Conservation (phyloP, 2,329 filamentous ascomycete genomes). For the Neopestalotiopsis clavispora region DNA sequence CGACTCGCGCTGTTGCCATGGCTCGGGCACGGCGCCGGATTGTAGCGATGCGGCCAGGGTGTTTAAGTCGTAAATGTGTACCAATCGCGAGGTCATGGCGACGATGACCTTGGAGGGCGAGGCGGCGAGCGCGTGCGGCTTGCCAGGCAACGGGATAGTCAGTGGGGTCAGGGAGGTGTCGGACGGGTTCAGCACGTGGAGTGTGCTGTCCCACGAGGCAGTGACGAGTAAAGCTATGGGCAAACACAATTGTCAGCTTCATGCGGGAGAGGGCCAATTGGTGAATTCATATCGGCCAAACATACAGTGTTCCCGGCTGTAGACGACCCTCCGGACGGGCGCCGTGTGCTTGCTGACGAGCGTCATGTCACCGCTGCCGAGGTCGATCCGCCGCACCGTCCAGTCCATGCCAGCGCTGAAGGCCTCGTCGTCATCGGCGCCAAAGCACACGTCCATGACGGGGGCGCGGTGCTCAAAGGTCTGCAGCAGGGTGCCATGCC, state of each 20-base stretch:
- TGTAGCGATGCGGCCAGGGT: constrained; percentile 63
- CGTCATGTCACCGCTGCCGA: constrained; percentile 73
- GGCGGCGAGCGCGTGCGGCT: constrained; percentile 85
- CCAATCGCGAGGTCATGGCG: constrained; percentile 91
- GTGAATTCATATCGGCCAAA: constrained; percentile 16
- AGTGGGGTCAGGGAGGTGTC: constrained; percentile 59
- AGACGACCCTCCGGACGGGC: constrained; percentile 83
- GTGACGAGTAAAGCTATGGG: constrained; percentile 75
- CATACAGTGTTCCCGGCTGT: constrained; percentile 73
- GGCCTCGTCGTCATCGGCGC: constrained; percentile 78
- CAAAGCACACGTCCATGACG: constrained; percentile 91
- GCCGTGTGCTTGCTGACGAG: constrained; percentile 79
- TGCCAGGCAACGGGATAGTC: constrained; percentile 75
- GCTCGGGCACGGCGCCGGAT: constrained; percentile 59
- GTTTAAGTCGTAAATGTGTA: constrained; percentile 91
- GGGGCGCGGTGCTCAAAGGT: constrained; percentile 84
- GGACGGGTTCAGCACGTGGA: constrained; percentile 79
- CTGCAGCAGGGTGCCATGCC: constrained; percentile 66
- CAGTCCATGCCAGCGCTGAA: constrained; percentile 88
- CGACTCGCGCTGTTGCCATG: constrained; percentile 93
- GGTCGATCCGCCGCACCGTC: constrained; percentile 78
- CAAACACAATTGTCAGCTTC: background rate
- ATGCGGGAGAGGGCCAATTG: background rate
- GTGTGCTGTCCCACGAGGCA: constrained; percentile 89
- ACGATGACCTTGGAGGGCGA: constrained; percentile 85